Percentiles rank a stretch among this genome's conserved stretches.
These are phyloP conservation scores for Naganishia kalamii DNA, from an alignment of 768 basidiomycete genomes.

Conservation along the genomic window DNA sequence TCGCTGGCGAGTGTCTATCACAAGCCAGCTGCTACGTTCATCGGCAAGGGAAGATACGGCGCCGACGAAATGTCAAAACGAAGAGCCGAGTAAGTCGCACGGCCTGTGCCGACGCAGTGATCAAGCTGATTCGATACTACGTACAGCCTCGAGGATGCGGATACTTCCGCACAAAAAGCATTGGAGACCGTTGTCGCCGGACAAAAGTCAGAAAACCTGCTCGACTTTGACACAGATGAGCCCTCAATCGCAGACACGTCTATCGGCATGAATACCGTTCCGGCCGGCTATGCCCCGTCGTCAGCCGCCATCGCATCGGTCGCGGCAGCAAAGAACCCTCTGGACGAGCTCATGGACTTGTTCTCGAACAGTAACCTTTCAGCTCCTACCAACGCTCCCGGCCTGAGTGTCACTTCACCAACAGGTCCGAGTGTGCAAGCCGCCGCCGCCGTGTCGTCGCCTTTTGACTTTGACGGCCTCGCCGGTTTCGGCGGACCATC, in stretches of 20 bases:
- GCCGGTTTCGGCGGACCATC: neutral
- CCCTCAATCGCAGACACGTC: constrained; percentile 58
- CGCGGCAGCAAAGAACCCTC: constrained; percentile 75
- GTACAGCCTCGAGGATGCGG: constrained; percentile 31
- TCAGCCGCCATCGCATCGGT: constrained; percentile 43
- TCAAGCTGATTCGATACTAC: neutral
- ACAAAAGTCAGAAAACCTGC: constrained; percentile 86
- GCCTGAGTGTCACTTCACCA: constrained; percentile 1
- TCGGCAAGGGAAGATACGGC: constrained; percentile 78
- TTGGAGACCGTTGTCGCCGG: constrained; percentile 86
- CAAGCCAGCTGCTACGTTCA: constrained; percentile 91
- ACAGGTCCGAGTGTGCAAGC: neutral
- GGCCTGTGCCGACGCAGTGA: neutral
- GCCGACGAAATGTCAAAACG: constrained; percentile 43
- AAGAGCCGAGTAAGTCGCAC: constrained; percentile 37
- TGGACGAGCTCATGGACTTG: constrained; percentile 89
- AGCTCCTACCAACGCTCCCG: neutral
- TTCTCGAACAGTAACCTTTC: constrained; percentile 54
- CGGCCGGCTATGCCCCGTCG: constrained; percentile 34
- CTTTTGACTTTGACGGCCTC: constrained; percentile 5
- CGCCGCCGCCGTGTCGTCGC: constrained; percentile 3
- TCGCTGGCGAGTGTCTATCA: constrained; percentile 91
- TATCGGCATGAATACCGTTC: constrained; percentile 44
- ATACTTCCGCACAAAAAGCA: constrained; percentile 68
- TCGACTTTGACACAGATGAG: constrained; percentile 72